Base-by-base conservation (phyloP, 1,284 basidiomycete genomes). In the Fistulina hepatica region DNA sequence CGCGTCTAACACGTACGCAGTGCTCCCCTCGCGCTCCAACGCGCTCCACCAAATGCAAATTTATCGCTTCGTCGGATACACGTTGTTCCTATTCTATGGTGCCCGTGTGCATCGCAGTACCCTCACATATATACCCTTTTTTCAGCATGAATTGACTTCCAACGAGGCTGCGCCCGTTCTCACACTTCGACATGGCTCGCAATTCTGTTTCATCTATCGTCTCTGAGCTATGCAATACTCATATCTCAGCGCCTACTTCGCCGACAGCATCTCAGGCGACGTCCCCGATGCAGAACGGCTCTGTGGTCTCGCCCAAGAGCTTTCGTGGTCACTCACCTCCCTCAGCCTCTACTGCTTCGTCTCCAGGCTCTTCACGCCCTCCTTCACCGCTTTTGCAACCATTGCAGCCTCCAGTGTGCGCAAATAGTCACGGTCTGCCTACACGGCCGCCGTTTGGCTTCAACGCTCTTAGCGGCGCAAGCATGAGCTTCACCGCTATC, bases 401-500 rank as follows among this genome's bases (percentile, higher is more conserved):
- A 3, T 25, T 42, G 9, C 32, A 28, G 10, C 12, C 21, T 28
- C 28, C 33, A 21, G 40, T 33, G 28, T 35, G 39, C 23, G 32
- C 22, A 6, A 34, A 33, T n/a, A 15, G 33, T 33, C 28, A 33
- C 28, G 30, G 32, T 9, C 37, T 43, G 8, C 37, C 37, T n/a
- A 17, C 30, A 21, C 39, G 35, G 15, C 37, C 37, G 15, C 15
- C 5, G 10, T n/a, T n/a, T n/a, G n/a, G 11, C 35, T 25, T 13
- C 41, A 47, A 47, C 26, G 44, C 43, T 3, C 44, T 47, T 5
- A 40, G 37, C 22, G 46, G 44, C 11, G 44, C 40, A 3, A 45
- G 44, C 34, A 47, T 47, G 25, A 37, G 41, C 15, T 43, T 47
- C 37, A 47, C 46, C 6, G 41, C 39, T 33, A 43, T 45, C n/a